Percentiles rank a stretch among this genome's conserved stretches.
Evolutionary conservation across 768 basidiomycete genomes (phyloP).

Genomic region (Tremella mesenterica): DNA sequence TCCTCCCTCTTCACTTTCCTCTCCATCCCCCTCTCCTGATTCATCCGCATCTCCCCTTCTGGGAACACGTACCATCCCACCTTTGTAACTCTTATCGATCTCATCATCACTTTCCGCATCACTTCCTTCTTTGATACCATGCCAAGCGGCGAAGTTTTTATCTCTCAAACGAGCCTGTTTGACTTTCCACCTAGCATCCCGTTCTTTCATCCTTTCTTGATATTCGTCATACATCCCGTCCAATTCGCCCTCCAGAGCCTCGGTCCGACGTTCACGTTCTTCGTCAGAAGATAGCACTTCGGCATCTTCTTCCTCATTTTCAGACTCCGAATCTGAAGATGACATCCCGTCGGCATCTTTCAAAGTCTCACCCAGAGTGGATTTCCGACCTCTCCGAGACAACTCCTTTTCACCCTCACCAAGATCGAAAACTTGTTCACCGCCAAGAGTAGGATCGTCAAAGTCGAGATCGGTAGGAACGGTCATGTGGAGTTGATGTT

Average conservation of each 20-base stretch:
- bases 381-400: conserved; percentile 46
- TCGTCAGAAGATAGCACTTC: conserved; percentile 52
- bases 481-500: conserved; percentile 95
- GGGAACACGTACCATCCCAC: conserved; percentile 42
- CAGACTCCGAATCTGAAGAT: conserved; percentile 38
- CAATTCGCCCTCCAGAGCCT: conserved; percentile 68
- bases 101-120: conserved; percentile 25
- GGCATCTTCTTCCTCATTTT: conserved; percentile 45
- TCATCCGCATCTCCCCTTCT: conserved; percentile 39
- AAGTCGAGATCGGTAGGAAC: conserved; percentile 93
- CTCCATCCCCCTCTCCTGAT: conserved; percentile 50
- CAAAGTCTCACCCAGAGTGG: conserved; percentile 48
- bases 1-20: conserved; percentile 49
- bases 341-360: conserved; percentile 47
- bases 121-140: conserved; percentile 53
- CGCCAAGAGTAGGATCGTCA: conserved; percentile 54
- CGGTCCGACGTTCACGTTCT: conserved; percentile 58
- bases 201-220: conserved; percentile 65
- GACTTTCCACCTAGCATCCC: conserved; percentile 79
- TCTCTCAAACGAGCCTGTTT: conserved; percentile 66
- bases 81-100: conserved; percentile 50
- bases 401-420: conserved; percentile 53
- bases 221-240: conserved; percentile 85
- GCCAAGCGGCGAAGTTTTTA: conserved; percentile 69
- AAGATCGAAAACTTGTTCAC: conserved; percentile 76